phyloP scores from a whole-genome alignment of 257 asterid genomes.

The Cinchona pubescens region DNA sequence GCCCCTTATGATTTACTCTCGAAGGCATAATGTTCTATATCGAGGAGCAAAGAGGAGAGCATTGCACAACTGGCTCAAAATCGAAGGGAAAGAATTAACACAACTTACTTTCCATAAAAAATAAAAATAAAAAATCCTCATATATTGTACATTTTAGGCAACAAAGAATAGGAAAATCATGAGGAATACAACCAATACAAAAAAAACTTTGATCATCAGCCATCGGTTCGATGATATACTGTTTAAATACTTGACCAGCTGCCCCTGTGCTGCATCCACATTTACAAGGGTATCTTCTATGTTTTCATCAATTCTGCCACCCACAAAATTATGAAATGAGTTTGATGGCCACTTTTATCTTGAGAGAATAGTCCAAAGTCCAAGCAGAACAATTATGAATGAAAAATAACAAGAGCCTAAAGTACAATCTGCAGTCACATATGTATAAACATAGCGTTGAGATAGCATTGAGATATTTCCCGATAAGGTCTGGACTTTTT shows the following conservation, averaged over 20 bases:
- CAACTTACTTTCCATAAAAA: constrained; percentile 35
- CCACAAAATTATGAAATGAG: constrained; percentile 16
- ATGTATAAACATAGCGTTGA: background rate
- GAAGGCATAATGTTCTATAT: no score
- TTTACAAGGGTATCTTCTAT: constrained; percentile 80
- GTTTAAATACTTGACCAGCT: constrained; percentile 81
- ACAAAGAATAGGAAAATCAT: constrained; percentile 91
- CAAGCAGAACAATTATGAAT: background rate
- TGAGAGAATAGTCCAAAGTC: background rate
- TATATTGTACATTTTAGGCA: constrained; percentile 44
- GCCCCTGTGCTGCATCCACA: constrained; percentile 94
- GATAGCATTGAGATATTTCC: background rate
- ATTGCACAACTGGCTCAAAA: background rate
- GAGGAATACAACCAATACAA: constrained; percentile 81
- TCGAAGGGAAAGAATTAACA: background rate
- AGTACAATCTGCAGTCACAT: background rate
- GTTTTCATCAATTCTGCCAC: constrained; percentile 80
- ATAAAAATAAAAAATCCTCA: no score
- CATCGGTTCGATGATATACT: constrained; percentile 96
- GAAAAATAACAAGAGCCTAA: background rate
- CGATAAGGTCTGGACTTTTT: background rate
- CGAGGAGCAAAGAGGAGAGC: background rate
- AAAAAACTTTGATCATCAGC: constrained; percentile 96
- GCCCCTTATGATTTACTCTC: background rate
- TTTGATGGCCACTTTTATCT: background rate